Conservation (phyloP, 768 basidiomycete species). For the Psilocybe cyanescens region DNA sequence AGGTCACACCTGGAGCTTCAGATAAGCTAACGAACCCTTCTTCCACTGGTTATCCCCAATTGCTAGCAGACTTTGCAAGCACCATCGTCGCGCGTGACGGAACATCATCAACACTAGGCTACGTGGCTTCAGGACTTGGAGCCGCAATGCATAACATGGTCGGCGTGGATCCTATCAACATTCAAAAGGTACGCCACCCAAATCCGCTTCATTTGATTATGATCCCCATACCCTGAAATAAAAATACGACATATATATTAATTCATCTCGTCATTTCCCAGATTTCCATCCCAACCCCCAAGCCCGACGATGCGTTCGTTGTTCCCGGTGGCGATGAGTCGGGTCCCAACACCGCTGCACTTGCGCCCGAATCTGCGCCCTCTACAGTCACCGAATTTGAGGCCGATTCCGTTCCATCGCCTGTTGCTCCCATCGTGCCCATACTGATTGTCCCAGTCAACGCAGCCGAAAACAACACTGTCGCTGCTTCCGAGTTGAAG, state of each 20-base stretch:
- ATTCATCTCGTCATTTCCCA: slow-evolving; percentile 13
- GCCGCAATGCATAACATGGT: slow-evolving; percentile 39
- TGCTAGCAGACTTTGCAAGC: slow-evolving; percentile 39
- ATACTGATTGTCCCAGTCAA: slow-evolving; percentile 45
- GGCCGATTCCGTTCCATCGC: slow-evolving; percentile 11
- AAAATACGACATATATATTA: neutral
- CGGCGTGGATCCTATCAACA: slow-evolving; percentile 43
- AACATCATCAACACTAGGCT: slow-evolving; percentile 38
- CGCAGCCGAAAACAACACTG: slow-evolving; percentile 39
- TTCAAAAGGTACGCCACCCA: slow-evolving; percentile 30
- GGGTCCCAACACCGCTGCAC: slow-evolving; percentile 16
- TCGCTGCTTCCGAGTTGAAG: slow-evolving; percentile 12
- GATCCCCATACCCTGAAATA: neutral
- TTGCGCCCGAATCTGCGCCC: slow-evolving; percentile 16
- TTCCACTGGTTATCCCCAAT: slow-evolving; percentile 30
- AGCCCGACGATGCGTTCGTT: slow-evolving; percentile 24
- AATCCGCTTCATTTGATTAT: slow-evolving; percentile 6
- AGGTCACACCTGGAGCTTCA: slow-evolving; percentile 6
- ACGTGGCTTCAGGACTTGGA: slow-evolving; percentile 44
- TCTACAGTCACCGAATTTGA: slow-evolving; percentile 2
- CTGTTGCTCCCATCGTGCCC: slow-evolving; percentile 35
- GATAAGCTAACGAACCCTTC: slow-evolving; percentile 4
- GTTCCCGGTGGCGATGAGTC: slow-evolving; percentile 21
- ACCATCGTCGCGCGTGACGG: slow-evolving; percentile 41
- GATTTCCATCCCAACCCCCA: slow-evolving; percentile 36